phyloP scores from a whole-genome alignment of 331 rosid species.

The Rhamnella rubrinervis region DNA sequence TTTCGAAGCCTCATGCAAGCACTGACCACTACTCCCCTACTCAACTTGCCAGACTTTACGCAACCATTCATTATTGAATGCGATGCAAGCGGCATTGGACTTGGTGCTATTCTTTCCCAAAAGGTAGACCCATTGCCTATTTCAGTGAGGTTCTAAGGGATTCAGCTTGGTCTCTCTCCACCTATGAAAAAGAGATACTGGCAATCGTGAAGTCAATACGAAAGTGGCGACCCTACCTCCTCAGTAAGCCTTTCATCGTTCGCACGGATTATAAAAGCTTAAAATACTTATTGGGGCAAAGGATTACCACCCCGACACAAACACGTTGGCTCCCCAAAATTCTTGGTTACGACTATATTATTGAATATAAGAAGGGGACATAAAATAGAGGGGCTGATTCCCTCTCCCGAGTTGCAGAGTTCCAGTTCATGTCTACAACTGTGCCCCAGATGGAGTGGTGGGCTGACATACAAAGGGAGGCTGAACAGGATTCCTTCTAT shows the following conservation, averaged over 20 bases:
- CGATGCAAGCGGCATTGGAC: not conserved
- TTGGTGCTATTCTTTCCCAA: not conserved
- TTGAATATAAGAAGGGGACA: not conserved
- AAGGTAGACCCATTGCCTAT: not conserved
- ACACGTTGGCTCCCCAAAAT: not conserved
- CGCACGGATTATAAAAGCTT: not conserved
- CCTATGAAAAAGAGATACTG: too few relatives aligned
- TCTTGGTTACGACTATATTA: not conserved
- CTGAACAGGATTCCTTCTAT: too few relatives aligned
- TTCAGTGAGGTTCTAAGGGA: not conserved
- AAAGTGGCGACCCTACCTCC: not conserved
- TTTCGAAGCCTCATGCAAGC: not conserved
- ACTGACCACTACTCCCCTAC: not conserved
- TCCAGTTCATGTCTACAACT: not conserved
- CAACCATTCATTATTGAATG: not conserved
- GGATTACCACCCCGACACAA: not conserved
- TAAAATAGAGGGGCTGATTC: not conserved
- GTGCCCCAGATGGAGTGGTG: too few relatives aligned
- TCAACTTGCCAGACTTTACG: not conserved
- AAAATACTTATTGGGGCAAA: not conserved
- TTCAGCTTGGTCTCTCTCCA: not conserved
- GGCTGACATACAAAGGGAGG: too few relatives aligned
- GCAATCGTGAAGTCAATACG: not conserved
- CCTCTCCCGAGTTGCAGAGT: not conserved
- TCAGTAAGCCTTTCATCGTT: not conserved